Conservation (phyloP, 2,329 filamentous ascomycete species). For the Myrmaecium sp. region DNA sequence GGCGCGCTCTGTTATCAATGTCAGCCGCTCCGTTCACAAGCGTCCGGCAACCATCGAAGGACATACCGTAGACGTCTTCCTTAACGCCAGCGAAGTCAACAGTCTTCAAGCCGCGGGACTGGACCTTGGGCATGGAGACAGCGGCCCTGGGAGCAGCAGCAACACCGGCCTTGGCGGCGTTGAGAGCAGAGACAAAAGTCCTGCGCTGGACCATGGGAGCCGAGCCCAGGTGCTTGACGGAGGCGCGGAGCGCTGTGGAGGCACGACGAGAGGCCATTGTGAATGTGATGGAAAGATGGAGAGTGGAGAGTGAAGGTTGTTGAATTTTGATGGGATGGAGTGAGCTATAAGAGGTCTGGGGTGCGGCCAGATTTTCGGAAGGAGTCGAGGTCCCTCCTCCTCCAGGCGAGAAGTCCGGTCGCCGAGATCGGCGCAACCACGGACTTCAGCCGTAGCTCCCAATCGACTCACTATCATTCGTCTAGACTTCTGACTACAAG, state of each 20-base stretch:
- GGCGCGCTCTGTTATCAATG: conserved; percentile 54
- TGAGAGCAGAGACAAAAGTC: conserved; percentile 41
- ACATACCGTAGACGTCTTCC: conserved; percentile 82
- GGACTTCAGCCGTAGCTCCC: too few species aligned
- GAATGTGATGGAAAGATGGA: conserved; percentile 16
- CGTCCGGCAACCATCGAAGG: conserved; percentile 1
- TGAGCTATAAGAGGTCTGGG: too few species aligned
- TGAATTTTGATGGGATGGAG: too few species aligned
- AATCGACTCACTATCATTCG: too few species aligned
- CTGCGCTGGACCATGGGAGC: conserved; percentile 34
- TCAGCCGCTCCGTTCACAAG: conserved; percentile 15
- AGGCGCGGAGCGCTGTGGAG: conserved; percentile 41
- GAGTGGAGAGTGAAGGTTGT: conserved; percentile 8
- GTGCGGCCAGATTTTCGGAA: too few species aligned
- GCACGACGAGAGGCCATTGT: conserved; percentile 67
- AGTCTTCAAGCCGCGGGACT: conserved; percentile 82
- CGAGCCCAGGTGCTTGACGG: conserved; percentile 36
- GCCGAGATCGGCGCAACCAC: too few species aligned
- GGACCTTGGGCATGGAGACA: conserved; percentile 39
- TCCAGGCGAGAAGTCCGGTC: too few species aligned
- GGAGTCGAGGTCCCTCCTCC: too few species aligned
- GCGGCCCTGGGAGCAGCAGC: conserved; percentile 29
- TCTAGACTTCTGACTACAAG: too few species aligned
- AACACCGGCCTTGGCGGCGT: conserved; percentile 30
- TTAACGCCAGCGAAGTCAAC: conserved; percentile 95